Base-by-base conservation (phyloP, 2,329 filamentous ascomycete genomes). In the Talaromyces sp. region DNA sequence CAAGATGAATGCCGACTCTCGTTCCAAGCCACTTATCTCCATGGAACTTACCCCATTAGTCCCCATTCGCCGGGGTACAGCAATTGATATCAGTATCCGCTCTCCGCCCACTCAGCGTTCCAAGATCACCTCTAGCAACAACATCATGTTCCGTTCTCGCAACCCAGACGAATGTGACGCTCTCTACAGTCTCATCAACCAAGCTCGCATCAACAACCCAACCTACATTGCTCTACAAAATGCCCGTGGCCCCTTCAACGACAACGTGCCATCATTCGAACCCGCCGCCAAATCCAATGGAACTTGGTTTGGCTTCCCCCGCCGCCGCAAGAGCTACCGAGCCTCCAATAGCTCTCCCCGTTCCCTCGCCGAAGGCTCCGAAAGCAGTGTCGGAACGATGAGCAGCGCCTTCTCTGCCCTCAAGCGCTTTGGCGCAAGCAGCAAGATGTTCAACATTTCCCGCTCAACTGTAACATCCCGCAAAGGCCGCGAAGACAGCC, bases 1-100 rank as follows among this genome's bases (percentile, higher is more conserved):
- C 60, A 80, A 85, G 57, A 75, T 84, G 59, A 75, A 71, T 7
- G 71, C 77, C 52, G 73, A 74, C n/a, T 47, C 57, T 22, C 60
- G 60, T 4, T 61, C 61, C 24, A 62, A 77, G 51, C 85, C 84
- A 29, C 73, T 87, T 29, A 73, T 87, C 54, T 89, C 88, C 5
- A 83, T 97, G 30, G 91, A 96, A 66, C 84, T 99, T 37, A 97
- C 93, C 0, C 94, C 94, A 0, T 79, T 96, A 33, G 93, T 97
- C 7, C 88, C 92, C 61, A 86, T 97, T 56, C 86, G 93, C 57
- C 88, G 93, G 65, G 94, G 92, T 64, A 99, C 91, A 19, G 90
- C 89, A 3, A 84, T 99, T 29, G 94, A 99, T 70, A 90, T 99
- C 49, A 94, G 95, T 60, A 90, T 99, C 59, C 88, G 91, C 45